Base-by-base conservation (phyloP, 1,284 basidiomycete genomes). In the Ganoderma multipileum region DNA sequence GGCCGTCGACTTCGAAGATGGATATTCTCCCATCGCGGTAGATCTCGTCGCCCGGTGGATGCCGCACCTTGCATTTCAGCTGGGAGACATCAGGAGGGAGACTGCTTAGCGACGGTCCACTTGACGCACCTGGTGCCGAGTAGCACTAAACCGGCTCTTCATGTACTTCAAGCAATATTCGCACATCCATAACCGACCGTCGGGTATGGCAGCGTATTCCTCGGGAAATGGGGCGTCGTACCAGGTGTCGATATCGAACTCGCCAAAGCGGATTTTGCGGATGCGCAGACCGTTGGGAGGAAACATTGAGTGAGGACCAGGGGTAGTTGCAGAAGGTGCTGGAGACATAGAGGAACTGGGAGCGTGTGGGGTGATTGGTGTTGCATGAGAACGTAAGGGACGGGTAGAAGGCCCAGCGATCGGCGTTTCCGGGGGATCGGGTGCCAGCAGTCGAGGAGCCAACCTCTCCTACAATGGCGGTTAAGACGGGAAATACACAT, bases 91-190 rank as follows among this genome's bases (percentile, higher is more conserved):
- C 26, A 65, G 28, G 20, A 44, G 2, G 23, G 1, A 9, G 2
- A 38, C 26, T 3, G 2, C 38, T 42, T n/a, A 4, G 55, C 18
- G 8, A 64, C 14, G 14, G 66, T 61, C 68, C 30, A 73, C 64
- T 64, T 41, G 69, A 80, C 92, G 79, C 74, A 97, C 95, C 79
- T 91, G 85, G 84, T 99, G 98, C 72, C 98, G 84, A 64, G 87
- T 87, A 64, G 94, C 92, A 65, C 94, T 93, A 80, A 98, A 99
- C 28, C 89, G 88, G 76, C 94, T 97, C 85, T 97, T 97, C 94
- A 98, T 98, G 78, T 99, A 99, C 84, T 98, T 99, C 74, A 99
- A 80, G 79, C 98, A 99, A 80, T 95, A 98, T 79, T 99, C 97
- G 82, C 98, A 99, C 78, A 99, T 91, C 96, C 96, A 99, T 57